Base-by-base conservation (phyloP, 1,284 basidiomycete species). In the Melampsora americana region DNA sequence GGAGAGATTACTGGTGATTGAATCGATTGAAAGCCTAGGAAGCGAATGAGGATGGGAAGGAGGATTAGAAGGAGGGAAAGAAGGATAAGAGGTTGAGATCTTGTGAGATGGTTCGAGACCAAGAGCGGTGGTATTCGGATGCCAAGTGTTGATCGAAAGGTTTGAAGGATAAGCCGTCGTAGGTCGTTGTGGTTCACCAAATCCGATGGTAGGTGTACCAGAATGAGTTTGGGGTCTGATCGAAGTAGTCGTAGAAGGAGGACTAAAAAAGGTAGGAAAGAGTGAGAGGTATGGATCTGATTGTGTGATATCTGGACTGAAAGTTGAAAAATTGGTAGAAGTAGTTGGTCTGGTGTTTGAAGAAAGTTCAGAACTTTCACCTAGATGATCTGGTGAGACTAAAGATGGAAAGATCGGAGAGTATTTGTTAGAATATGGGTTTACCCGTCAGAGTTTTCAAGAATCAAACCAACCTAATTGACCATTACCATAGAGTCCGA, bases 211-310 rank as follows among this genome's bases (percentile, higher is more conserved):
- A 7, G n/a, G 20, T 16, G 70, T 72, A 3, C 70, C 70, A 11
- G 70, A 28, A 50, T 72, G 70, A 9, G 70, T 72, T 35, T 53
- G 62, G 1, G 70, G 70, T 23, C 70, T 59, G 6, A 72, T 39
- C 20, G 20, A 62, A n/a, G 59, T 53, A 9, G 53, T 30, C 0
- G 20, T 39, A 0, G 61, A 48, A 48, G 42, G 23, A 66, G 65
- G 44, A n/a, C n/a, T 23, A 28, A 30, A 11, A 28, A 42, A 66
- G 42, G 23, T 9, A 1, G 23, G 23, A 48, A 66, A 26, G 42
- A 42, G 23, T 48, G 30, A 66, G 3, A 66, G n/a, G n/a, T 46
- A 66, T 42, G 1, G 44, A 48, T 26, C 30, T 2, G 23, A 68
- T 48, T 23, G 46, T 0, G 61, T 39, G 11, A 35, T 2, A 9